Conservation (phyloP, 2,329 filamentous ascomycete genomes). For the Fusarium protoensiforme region DNA sequence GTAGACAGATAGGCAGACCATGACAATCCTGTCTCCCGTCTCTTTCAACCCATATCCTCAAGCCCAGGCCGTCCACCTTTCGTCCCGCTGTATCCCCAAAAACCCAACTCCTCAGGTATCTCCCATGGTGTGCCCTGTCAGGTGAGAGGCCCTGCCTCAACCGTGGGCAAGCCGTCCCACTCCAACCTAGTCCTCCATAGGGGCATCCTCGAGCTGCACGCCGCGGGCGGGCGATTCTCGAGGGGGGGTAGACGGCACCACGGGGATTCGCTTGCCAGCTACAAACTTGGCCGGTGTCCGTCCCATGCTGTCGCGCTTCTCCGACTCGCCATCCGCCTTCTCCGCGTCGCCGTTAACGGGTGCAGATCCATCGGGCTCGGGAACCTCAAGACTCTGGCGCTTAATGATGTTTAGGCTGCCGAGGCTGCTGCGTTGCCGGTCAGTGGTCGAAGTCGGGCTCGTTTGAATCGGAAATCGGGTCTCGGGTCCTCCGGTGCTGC, state of each 20-base stretch:
- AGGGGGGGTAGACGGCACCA: slow-evolving; percentile 43
- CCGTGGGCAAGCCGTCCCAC: slow-evolving; percentile 16
- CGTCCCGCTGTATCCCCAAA: slow-evolving; percentile 22
- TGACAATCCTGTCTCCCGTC: neutral
- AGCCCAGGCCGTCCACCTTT: slow-evolving; percentile 13
- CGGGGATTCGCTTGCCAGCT: slow-evolving; percentile 58
- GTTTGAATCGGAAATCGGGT: slow-evolving; percentile 88
- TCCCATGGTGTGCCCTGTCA: slow-evolving; percentile 12
- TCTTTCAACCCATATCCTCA: slow-evolving; percentile 2
- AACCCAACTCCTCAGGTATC: slow-evolving; percentile 27
- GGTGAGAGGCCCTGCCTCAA: slow-evolving; percentile 17
- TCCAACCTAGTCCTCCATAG: slow-evolving; percentile 60
- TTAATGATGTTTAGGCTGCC: slow-evolving; percentile 63
- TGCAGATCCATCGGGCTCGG: slow-evolving; percentile 64
- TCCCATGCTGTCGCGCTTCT: slow-evolving; percentile 74
- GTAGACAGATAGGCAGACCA: neutral
- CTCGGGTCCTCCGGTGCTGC: slow-evolving; percentile 77
- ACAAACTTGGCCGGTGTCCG: slow-evolving; percentile 58
- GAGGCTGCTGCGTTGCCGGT: slow-evolving; percentile 62
- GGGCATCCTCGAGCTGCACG: slow-evolving; percentile 63
- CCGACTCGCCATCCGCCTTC: slow-evolving; percentile 45
- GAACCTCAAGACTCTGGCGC: slow-evolving; percentile 84
- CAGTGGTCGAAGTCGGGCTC: slow-evolving; percentile 66
- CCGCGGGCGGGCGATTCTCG: slow-evolving; percentile 51
- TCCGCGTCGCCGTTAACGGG: slow-evolving; percentile 55